Evolutionary conservation across 116 monocot genomes (phyloP).

Genomic region (Dioscorea cayenensis): DNA sequence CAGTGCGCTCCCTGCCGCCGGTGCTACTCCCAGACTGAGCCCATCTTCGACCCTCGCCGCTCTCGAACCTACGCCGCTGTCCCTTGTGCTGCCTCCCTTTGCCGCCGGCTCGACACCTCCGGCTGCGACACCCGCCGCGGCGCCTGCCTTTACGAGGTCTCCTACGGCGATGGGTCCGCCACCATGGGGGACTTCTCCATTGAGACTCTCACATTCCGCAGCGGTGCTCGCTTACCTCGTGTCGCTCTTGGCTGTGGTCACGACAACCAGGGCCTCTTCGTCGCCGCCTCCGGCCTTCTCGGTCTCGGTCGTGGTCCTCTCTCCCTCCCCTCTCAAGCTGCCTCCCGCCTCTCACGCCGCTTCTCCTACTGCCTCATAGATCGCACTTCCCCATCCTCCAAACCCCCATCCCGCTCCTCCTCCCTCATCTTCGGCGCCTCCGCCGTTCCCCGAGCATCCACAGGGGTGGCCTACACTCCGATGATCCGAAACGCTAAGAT

Average conservation of each 20-base stretch:
- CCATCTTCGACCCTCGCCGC: slow-evolving; percentile 54
- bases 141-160: slow-evolving; percentile 74
- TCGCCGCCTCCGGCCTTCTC: slow-evolving; percentile 69
- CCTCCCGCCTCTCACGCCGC: slow-evolving; percentile 26
- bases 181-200: slow-evolving; percentile 68
- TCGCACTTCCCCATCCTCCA: slow-evolving; percentile 33
- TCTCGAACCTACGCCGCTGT: slow-evolving; percentile 59
- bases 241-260: slow-evolving; percentile 84
- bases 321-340: slow-evolving; percentile 69
- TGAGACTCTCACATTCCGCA: slow-evolving; percentile 71
- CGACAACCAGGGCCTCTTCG: slow-evolving; percentile 81
- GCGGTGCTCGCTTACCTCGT: slow-evolving; percentile 34
- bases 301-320: slow-evolving; percentile 72
- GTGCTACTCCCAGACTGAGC: slow-evolving; percentile 72
- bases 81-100: slow-evolving; percentile 49
- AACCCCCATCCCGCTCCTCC: background rate
- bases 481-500: slow-evolving; percentile 62
- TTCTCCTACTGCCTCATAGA: slow-evolving; percentile 91
- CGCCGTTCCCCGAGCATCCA: slow-evolving; percentile 14
- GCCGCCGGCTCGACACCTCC: slow-evolving; percentile 57
- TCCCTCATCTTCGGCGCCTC: slow-evolving; percentile 15
- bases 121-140: slow-evolving; percentile 44
- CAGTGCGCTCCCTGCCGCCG: slow-evolving; percentile 77
- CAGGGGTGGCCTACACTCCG: slow-evolving; percentile 37
- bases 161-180: slow-evolving; percentile 84